Percentiles rank a stretch among this genome's conserved stretches.
phyloP scores from a whole-genome alignment of 305 asterid genomes.

The Fraxinus velutina region DNA sequence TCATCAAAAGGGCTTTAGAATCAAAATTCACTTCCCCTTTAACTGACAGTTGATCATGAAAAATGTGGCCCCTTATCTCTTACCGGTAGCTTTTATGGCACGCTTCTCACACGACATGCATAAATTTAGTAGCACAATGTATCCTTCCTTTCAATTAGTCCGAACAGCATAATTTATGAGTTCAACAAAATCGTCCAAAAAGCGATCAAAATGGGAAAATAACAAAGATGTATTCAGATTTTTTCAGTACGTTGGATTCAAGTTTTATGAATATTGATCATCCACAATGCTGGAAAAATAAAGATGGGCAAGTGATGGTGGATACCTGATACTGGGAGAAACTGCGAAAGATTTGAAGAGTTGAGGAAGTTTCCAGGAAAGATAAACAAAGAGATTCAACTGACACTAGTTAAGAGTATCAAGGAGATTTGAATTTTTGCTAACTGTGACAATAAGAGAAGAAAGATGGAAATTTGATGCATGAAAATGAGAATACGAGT shows the following conservation, averaged over 20 bases:
- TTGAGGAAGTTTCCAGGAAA: not conserved
- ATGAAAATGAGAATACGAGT: not conserved
- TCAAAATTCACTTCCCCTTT: not conserved
- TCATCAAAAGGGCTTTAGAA: not conserved
- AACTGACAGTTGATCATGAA: not conserved
- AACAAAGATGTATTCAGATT: not conserved
- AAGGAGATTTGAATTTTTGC: conserved; percentile 15
- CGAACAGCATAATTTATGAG: not conserved
- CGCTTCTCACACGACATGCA: not conserved
- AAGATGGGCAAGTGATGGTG: not conserved
- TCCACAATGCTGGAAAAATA: not conserved
- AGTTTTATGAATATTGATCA: not conserved
- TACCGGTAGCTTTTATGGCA: not conserved
- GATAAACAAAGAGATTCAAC: not conserved
- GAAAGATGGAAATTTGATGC: conserved; percentile 11
- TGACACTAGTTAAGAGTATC: not conserved
- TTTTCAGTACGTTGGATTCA: not conserved
- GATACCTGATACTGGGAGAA: not conserved
- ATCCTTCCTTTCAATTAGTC: not conserved
- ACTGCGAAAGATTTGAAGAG: not conserved
- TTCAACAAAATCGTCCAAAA: not conserved
- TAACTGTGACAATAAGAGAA: not conserved
- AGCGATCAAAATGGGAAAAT: not conserved
- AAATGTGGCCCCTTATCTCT: not conserved
- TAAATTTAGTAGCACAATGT: not conserved